Percentiles rank a stretch among this genome's conserved stretches.
These are phyloP conservation scores for Cyberlindnera maritima DNA, from an alignment of 805 yeast species.

Conservation along the genomic window DNA sequence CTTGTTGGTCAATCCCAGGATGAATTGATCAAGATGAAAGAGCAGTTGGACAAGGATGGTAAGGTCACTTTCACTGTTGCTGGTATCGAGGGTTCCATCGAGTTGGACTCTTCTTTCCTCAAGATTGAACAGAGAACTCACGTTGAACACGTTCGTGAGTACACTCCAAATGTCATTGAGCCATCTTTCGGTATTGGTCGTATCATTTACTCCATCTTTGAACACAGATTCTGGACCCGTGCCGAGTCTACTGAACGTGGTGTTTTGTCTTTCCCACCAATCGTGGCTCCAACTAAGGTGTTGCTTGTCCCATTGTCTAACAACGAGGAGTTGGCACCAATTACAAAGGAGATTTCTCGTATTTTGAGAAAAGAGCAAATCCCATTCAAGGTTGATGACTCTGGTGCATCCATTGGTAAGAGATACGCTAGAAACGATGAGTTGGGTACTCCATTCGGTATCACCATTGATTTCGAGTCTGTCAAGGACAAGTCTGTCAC, in stretches of 20 bases:
- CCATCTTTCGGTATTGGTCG: slow-evolving; percentile 99
- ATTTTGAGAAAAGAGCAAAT: slow-evolving; percentile 76
- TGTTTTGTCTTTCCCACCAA: slow-evolving; percentile 89
- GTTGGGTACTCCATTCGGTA: slow-evolving; percentile 97
- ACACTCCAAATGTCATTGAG: slow-evolving; percentile 94
- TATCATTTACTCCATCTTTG: slow-evolving; percentile 87
- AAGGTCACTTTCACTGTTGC: slow-evolving; percentile 66
- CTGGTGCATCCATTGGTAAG: slow-evolving; percentile 96
- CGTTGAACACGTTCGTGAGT: slow-evolving; percentile 91
- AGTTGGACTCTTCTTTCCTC: slow-evolving; percentile 69
- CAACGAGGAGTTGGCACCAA: slow-evolving; percentile 75
- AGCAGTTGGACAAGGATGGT: slow-evolving; percentile 59
- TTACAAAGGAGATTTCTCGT: slow-evolving; percentile 65
- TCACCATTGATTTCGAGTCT: slow-evolving; percentile 94
- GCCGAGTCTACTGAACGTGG: slow-evolving; percentile 87
- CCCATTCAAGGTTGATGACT: slow-evolving; percentile 95
- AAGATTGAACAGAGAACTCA: slow-evolving; percentile 74
- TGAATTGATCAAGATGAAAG: slow-evolving; percentile 74
- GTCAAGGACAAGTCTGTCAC: slow-evolving; percentile 86
- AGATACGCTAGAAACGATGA: slow-evolving; percentile 98
- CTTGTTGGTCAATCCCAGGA: slow-evolving; percentile 74
- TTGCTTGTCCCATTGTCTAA: slow-evolving; percentile 90
- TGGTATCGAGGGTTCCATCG: slow-evolving; percentile 59
- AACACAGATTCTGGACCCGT: slow-evolving; percentile 94
- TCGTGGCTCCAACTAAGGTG: slow-evolving; percentile 97